phyloP scores from a whole-genome alignment of 352 stramenopile genomes.

The Pythium diclinum region DNA sequence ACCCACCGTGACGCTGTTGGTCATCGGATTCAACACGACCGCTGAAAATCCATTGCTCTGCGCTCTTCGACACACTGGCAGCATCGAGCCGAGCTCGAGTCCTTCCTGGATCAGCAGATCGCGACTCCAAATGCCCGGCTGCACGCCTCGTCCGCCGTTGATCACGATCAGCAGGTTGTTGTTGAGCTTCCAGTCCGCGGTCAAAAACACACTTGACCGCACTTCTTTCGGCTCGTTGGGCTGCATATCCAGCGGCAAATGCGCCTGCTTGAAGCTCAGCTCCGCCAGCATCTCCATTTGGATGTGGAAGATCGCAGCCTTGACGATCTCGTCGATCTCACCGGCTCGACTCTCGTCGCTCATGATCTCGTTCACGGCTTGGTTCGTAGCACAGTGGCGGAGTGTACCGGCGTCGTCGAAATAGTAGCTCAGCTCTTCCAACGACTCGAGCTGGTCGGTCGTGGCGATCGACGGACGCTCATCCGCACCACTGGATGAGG shows the following conservation, averaged over 20 bases:
- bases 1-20: slow-evolving; percentile 62
- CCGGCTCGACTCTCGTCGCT: slow-evolving; percentile 58
- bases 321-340: slow-evolving; percentile 78
- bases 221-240: slow-evolving; percentile 66
- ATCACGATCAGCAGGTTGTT: slow-evolving; percentile 66
- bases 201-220: slow-evolving; percentile 68
- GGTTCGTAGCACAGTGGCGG: slow-evolving; percentile 66
- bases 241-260: slow-evolving; percentile 53
- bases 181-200: slow-evolving; percentile 60
- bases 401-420: slow-evolving; percentile 68
- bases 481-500: neutral
- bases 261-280: slow-evolving; percentile 69
- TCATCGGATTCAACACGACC: slow-evolving; percentile 69
- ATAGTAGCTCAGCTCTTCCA: slow-evolving; percentile 79
- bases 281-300: slow-evolving; percentile 84
- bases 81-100: slow-evolving; percentile 72
- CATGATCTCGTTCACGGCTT: slow-evolving; percentile 76
- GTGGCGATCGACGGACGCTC: slow-evolving; percentile 43
- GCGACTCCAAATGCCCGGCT: slow-evolving; percentile 78
- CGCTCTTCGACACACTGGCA: slow-evolving; percentile 58
- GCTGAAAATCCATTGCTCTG: slow-evolving; percentile 46
- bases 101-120: slow-evolving; percentile 75
- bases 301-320: slow-evolving; percentile 81
- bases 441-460: slow-evolving; percentile 66
- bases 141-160: slow-evolving; percentile 58